These are phyloP conservation scores for Saturnispora silvae DNA, from an alignment of 805 yeast genomes.

Conservation along the genomic window DNA sequence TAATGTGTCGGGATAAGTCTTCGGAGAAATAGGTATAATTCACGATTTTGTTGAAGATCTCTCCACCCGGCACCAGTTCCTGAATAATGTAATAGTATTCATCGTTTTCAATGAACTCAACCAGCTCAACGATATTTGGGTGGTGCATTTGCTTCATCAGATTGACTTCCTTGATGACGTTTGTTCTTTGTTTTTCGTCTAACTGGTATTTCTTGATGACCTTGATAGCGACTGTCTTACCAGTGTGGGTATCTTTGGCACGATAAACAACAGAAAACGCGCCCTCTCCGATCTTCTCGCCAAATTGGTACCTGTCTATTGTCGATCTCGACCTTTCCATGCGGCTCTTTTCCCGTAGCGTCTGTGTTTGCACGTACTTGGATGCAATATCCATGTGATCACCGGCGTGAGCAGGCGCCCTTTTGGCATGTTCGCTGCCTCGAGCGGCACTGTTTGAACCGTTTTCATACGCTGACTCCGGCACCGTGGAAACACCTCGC, in stretches of 20 bases:
- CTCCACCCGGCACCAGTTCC: conserved; percentile 71
- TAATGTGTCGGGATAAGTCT: conserved; percentile 60
- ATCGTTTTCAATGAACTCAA: conserved; percentile 55
- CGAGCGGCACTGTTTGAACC: conserved; percentile 2
- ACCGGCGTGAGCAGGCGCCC: conserved; percentile 8
- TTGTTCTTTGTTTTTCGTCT: conserved; percentile 49
- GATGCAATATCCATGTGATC: conserved; percentile 20
- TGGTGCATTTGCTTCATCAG: conserved; percentile 59
- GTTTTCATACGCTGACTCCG: too few relatives aligned
- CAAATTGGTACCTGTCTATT: conserved; percentile 30
- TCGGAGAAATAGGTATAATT: conserved; percentile 69
- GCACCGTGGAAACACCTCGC: too few relatives aligned
- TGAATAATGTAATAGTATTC: conserved; percentile 58
- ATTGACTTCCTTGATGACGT: conserved; percentile 71
- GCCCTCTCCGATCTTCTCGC: conserved; percentile 48
- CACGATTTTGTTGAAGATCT: conserved; percentile 69
- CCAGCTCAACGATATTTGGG: conserved; percentile 53
- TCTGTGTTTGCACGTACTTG: conserved; percentile 26
- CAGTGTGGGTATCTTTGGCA: conserved; percentile 31
- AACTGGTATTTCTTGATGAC: conserved; percentile 60
- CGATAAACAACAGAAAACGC: conserved; percentile 48
- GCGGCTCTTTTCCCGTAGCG: conserved; percentile 14
- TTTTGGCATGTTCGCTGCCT: too few relatives aligned
- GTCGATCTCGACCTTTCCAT: conserved; percentile 17
- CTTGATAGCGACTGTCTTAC: conserved; percentile 40